phyloP scores from a whole-genome alignment of 1,139 yeast species.

The Protomyces arabidopsidicola region DNA sequence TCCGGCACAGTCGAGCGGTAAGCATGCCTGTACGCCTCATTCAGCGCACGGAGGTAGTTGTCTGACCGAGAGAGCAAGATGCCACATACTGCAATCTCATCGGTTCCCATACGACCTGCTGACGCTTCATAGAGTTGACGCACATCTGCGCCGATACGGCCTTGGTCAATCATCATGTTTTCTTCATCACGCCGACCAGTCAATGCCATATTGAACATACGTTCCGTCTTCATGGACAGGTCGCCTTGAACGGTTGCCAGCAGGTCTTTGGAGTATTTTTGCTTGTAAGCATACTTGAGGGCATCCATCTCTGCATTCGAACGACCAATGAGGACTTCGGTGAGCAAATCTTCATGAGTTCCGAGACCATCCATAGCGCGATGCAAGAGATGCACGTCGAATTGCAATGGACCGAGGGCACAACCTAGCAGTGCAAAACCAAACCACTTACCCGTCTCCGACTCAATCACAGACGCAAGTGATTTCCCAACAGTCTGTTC shows the following conservation, averaged over 20 bases:
- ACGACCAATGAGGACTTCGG: constrained; percentile 33
- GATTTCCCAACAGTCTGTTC: constrained; percentile 32
- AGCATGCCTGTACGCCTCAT: constrained; percentile 27
- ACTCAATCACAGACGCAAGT: constrained; percentile 31
- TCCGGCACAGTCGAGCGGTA: constrained; percentile 31
- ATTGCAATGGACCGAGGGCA: constrained; percentile 32
- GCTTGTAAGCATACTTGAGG: constrained; percentile 33
- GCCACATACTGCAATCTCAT: constrained; percentile 34
- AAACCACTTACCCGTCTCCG: constrained; percentile 33
- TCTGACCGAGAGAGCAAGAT: constrained; percentile 33
- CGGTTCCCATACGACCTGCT: constrained; percentile 32
- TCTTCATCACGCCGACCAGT: constrained; percentile 32
- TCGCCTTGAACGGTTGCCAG: constrained; percentile 33
- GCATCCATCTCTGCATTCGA: constrained; percentile 33
- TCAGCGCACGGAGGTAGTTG: constrained; percentile 31
- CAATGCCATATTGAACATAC: constrained; percentile 33
- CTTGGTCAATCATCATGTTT: constrained; percentile 30
- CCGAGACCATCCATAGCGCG: constrained; percentile 34
- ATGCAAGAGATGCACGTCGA: constrained; percentile 32
- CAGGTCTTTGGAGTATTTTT: constrained; percentile 29
- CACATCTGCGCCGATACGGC: constrained; percentile 31
- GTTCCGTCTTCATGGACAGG: constrained; percentile 34
- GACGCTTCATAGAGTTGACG: constrained; percentile 32
- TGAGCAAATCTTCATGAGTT: constrained; percentile 33
- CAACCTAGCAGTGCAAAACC: constrained; percentile 32